Percentiles rank a stretch among this genome's conserved stretches.
phyloP scores from a whole-genome alignment of 1,284 basidiomycete genomes.

The Stygiomarasmius scandens region DNA sequence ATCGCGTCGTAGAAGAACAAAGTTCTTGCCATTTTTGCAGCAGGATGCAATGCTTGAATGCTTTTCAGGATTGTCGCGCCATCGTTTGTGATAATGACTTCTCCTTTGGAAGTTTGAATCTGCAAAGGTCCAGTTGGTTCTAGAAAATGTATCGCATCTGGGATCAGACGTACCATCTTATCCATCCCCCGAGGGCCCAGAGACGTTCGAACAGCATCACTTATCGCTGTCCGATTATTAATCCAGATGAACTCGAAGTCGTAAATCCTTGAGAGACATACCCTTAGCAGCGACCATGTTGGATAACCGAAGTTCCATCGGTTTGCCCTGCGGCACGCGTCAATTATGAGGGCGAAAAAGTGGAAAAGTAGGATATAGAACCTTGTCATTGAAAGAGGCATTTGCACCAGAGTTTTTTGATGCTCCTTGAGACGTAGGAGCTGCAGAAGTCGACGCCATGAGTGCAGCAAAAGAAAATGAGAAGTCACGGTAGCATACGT shows the following conservation, averaged over 20 bases:
- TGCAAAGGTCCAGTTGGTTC: slow-evolving; percentile 32
- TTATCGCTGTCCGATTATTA: slow-evolving; percentile 70
- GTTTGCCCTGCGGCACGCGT: slow-evolving; percentile 72
- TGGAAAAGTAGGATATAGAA: slow-evolving; percentile 27
- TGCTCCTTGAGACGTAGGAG: slow-evolving; percentile 38
- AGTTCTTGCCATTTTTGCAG: slow-evolving; percentile 87
- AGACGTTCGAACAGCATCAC: slow-evolving; percentile 96
- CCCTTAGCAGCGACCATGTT: slow-evolving; percentile 98
- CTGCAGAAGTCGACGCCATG: slow-evolving; percentile 47
- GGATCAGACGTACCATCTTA: slow-evolving; percentile 79
- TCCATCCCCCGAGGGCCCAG: slow-evolving; percentile 99
- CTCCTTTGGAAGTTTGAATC: slow-evolving; percentile 98
- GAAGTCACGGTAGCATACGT: background rate
- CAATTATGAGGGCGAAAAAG: slow-evolving; percentile 21
- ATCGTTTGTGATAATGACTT: slow-evolving; percentile 98
- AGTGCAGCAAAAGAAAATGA: slow-evolving; percentile 14
- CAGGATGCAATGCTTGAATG: slow-evolving; percentile 97
- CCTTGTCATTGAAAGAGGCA: slow-evolving; percentile 85
- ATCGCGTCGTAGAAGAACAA: background rate
- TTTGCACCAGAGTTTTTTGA: slow-evolving; percentile 55
- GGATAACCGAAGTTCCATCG: slow-evolving; percentile 91
- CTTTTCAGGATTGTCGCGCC: slow-evolving; percentile 98
- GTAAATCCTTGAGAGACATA: slow-evolving; percentile 32
- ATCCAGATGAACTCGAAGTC: slow-evolving; percentile 19
- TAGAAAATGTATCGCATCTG: slow-evolving; percentile 16